A percentile compares a stretch with the other conserved stretches of the same genome.
phyloP scores from a whole-genome alignment of 306 rosid genomes.

The Albizia julibrissin region DNA sequence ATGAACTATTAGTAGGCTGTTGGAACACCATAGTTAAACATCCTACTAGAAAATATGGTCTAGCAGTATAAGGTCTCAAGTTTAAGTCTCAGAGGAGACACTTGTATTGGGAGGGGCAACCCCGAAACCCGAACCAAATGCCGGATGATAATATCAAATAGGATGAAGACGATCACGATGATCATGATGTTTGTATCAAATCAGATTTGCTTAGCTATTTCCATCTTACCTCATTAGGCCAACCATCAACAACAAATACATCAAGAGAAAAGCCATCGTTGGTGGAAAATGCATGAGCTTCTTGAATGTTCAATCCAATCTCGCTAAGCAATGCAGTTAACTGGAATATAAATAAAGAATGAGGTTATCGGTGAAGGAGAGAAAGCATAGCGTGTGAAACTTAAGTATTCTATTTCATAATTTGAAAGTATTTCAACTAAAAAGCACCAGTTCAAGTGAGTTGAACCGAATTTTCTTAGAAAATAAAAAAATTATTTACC shows the following conservation, averaged over 20 bases:
- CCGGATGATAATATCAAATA: too few relatives aligned
- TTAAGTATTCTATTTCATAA: conserved; percentile 16
- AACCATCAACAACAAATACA: conserved; percentile 96
- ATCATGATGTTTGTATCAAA: not conserved
- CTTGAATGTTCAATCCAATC: conserved; percentile 93
- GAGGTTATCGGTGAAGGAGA: conserved; percentile 28
- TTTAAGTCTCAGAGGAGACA: too few relatives aligned
- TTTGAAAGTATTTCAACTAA: conserved; percentile 2
- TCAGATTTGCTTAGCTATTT: conserved; percentile 25
- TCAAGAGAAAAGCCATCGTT: conserved; percentile 95
- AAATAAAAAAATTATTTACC: conserved; percentile 56
- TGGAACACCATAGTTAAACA: conserved; percentile 18
- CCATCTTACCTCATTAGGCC: conserved; percentile 81
- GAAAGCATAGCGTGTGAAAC: conserved; percentile 19
- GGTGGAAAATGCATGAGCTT: conserved; percentile 99
- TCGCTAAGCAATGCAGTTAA: conserved; percentile 87
- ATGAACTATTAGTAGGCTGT: conserved; percentile 15
- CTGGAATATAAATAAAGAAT: conserved; percentile 47
- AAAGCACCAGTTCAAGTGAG: conserved; percentile 13
- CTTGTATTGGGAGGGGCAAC: too few relatives aligned
- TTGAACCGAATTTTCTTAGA: not conserved
- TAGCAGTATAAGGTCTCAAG: too few relatives aligned
- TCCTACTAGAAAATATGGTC: conserved; percentile 1
- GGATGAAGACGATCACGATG: too few relatives aligned
- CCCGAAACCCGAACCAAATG: too few relatives aligned